A percentile compares a stretch with the other conserved stretches of the same genome.
Evolutionary conservation across 164 flowering plant genomes (phyloP).

Genomic region (Saururus chinensis): DNA sequence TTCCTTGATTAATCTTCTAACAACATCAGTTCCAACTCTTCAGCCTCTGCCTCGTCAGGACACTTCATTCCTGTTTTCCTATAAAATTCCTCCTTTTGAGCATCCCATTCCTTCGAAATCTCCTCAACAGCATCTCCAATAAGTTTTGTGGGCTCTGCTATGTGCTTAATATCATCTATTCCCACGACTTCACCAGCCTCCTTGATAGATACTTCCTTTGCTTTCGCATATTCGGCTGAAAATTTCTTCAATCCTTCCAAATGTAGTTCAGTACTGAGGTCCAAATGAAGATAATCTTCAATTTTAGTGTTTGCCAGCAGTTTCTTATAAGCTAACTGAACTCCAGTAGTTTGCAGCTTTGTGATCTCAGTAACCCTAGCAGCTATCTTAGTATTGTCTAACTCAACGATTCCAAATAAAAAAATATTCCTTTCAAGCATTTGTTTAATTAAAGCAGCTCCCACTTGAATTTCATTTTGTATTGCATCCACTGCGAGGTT

Average conservation of each 20-base stretch:
- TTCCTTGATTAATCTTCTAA: neutral
- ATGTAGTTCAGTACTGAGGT: slow-evolving; percentile 48
- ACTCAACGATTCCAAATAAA: neutral
- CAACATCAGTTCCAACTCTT: slow-evolving; percentile 21
- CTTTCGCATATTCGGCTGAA: slow-evolving; percentile 28
- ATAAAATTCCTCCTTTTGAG: slow-evolving; percentile 36
- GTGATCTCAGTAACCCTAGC: slow-evolving; percentile 50
- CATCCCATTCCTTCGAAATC: slow-evolving; percentile 42
- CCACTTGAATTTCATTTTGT: neutral
- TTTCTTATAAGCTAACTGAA: slow-evolving; percentile 55
- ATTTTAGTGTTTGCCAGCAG: slow-evolving; percentile 37
- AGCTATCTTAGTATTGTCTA: slow-evolving; percentile 1
- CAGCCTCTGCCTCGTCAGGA: slow-evolving; percentile 6
- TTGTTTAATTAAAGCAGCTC: neutral
- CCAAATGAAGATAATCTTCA: slow-evolving; percentile 59
- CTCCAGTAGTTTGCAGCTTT: slow-evolving; percentile 38
- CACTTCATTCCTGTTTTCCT: slow-evolving; percentile 28
- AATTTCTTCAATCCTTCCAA: slow-evolving; percentile 36
- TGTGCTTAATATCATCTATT: slow-evolving; percentile 58
- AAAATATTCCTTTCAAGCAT: neutral
- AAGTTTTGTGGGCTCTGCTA: slow-evolving; percentile 28
- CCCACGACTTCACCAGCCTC: slow-evolving; percentile 51
- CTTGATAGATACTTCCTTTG: slow-evolving; percentile 26
- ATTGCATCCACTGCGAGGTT: neutral
- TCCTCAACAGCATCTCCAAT: slow-evolving; percentile 43